Percentiles rank a stretch among this genome's conserved stretches.
These are phyloP conservation scores for Fennellomyces sp. DNA, from an alignment of 371 early-diverging fungal species.

Conservation along the genomic window DNA sequence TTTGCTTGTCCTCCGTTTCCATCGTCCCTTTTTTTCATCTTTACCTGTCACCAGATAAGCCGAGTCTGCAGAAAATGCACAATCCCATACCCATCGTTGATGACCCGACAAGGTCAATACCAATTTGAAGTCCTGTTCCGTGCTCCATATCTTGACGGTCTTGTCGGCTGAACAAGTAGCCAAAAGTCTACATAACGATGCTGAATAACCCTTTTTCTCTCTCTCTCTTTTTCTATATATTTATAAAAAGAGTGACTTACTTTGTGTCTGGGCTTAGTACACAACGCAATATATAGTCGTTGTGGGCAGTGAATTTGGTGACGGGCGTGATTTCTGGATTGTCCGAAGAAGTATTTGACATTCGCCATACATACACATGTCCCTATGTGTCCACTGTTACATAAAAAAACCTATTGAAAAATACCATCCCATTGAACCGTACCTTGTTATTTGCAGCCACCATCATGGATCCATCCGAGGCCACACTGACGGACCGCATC, in stretches of 20 bases:
- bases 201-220: too few relatives aligned
- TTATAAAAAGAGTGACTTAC: slow-evolving; percentile 33
- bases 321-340: slow-evolving; percentile 73
- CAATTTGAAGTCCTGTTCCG: slow-evolving; percentile 65
- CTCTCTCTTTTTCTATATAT: too few relatives aligned
- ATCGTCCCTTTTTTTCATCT: background rate
- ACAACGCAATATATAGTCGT: slow-evolving; percentile 81
- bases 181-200: slow-evolving; percentile 59
- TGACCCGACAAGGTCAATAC: slow-evolving; percentile 82
- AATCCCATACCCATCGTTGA: slow-evolving; percentile 95
- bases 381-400: slow-evolving; percentile 48
- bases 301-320: slow-evolving; percentile 78
- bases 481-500: slow-evolving; percentile 88
- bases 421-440: background rate
- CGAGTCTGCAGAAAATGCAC: slow-evolving; percentile 91
- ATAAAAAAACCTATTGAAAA: background rate
- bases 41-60: slow-evolving; percentile 87
- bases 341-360: slow-evolving; percentile 57
- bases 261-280: slow-evolving; percentile 84
- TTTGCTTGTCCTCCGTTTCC: too few relatives aligned
- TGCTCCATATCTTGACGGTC: slow-evolving; percentile 77
- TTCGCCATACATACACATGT: slow-evolving; percentile 85
- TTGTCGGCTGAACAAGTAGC: slow-evolving; percentile 92
- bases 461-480: slow-evolving; percentile 86
- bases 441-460: slow-evolving; percentile 93